Conservation (phyloP, 257 asterid species). For the Scutellaria barbata region DNA sequence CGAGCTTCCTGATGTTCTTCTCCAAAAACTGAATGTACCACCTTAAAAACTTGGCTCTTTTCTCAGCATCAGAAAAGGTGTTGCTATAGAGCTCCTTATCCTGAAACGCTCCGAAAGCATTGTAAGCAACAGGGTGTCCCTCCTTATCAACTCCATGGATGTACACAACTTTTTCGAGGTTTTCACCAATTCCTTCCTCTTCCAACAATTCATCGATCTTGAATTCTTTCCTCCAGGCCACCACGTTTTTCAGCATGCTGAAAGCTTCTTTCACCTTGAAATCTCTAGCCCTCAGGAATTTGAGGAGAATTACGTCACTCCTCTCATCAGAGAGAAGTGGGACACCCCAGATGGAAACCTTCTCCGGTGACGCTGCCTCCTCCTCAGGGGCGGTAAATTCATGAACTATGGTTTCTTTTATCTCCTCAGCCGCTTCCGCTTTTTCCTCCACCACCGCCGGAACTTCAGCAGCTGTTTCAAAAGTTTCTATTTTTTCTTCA, state of each 20-base stretch:
- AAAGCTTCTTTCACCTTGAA: slow-evolving; percentile 73
- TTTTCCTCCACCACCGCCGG: slow-evolving; percentile 39
- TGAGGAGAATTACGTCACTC: slow-evolving; percentile 66
- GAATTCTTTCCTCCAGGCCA: slow-evolving; percentile 72
- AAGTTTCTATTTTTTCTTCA: slow-evolving; percentile 29
- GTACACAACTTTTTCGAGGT: slow-evolving; percentile 60
- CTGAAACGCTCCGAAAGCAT: slow-evolving; percentile 76
- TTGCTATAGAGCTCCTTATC: slow-evolving; percentile 66
- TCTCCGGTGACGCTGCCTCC: slow-evolving; percentile 55
- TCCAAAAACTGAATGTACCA: slow-evolving; percentile 73
- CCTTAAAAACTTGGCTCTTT: slow-evolving; percentile 60
- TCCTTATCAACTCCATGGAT: slow-evolving; percentile 65
- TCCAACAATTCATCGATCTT: slow-evolving; percentile 52
- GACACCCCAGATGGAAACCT: slow-evolving; percentile 71
- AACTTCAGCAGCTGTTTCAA: slow-evolving; percentile 13
- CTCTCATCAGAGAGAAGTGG: slow-evolving; percentile 62
- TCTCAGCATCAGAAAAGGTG: slow-evolving; percentile 68
- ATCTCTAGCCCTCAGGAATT: slow-evolving; percentile 75
- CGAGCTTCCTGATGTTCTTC: slow-evolving; percentile 69
- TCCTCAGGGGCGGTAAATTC: slow-evolving; percentile 50
- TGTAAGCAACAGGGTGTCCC: slow-evolving; percentile 71
- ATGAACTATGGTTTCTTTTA: slow-evolving; percentile 63
- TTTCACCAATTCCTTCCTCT: slow-evolving; percentile 48
- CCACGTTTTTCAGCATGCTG: slow-evolving; percentile 64
- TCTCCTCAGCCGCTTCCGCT: slow-evolving; percentile 49